A percentile compares a stretch with the other conserved stretches of the same genome.
Evolutionary conservation across 2,329 filamentous ascomycete species (phyloP).

Genomic region (Chrysoporthe cubensis): DNA sequence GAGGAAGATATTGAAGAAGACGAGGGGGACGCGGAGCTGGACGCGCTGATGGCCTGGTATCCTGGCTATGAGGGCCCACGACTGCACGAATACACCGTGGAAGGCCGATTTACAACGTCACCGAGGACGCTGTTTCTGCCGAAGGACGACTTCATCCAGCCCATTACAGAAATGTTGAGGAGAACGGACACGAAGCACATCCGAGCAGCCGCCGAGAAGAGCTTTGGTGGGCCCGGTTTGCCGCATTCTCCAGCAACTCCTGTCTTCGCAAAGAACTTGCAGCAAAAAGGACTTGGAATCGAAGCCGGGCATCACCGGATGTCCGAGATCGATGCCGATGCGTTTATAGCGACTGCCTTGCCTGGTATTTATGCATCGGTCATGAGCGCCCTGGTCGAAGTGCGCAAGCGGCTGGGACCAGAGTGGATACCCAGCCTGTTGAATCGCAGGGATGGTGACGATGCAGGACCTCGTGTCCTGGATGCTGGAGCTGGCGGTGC

Average conservation of each 20-base stretch:
- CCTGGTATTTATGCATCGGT: conserved; percentile 73
- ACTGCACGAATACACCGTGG: conserved; percentile 73
- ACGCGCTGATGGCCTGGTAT: conserved; percentile 35
- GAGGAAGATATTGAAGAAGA: conserved; percentile 41
- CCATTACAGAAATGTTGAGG: conserved; percentile 70
- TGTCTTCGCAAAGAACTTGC: conserved; percentile 54
- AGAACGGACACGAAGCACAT: conserved; percentile 76
- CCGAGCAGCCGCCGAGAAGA: conserved; percentile 68
- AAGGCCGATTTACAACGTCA: conserved; percentile 74
- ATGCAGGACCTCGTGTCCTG: conserved; percentile 64
- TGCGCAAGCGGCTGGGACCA: conserved; percentile 72
- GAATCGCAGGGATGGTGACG: conserved; percentile 51
- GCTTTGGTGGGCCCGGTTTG: conserved; percentile 77
- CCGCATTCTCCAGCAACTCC: conserved; percentile 79
- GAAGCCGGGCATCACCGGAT: conserved; percentile 68
- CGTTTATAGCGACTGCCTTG: conserved; percentile 70
- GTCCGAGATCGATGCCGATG: conserved; percentile 76
- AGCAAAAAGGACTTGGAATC: conserved; percentile 68
- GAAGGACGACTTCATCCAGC: conserved; percentile 67
- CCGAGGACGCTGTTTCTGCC: conserved; percentile 79
- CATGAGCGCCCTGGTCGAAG: conserved; percentile 71
- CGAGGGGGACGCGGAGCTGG: conserved; percentile 40
- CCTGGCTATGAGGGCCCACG: conserved; percentile 47
- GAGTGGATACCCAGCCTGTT: conserved; percentile 71
- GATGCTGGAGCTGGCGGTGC: conserved; percentile 78